Conservation (phyloP, 2,329 filamentous ascomycete genomes). For the Fusarium pininemorale region DNA sequence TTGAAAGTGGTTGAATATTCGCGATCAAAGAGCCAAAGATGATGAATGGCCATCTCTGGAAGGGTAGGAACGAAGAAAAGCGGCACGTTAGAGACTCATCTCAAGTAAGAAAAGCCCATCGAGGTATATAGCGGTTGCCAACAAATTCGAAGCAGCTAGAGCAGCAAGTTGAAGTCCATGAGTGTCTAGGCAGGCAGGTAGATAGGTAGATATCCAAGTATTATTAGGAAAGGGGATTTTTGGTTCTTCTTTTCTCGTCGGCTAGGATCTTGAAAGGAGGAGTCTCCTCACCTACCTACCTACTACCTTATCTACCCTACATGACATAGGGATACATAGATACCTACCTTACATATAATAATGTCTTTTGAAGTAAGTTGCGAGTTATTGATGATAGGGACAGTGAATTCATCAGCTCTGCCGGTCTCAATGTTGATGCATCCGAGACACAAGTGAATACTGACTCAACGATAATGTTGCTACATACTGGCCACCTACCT, state of each 20-base stretch:
- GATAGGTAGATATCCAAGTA: background rate
- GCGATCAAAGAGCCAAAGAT: background rate
- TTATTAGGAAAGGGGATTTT: background rate
- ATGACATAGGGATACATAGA: background rate
- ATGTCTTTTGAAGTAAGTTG: background rate
- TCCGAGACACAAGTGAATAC: background rate
- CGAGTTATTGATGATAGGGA: slow-evolving; percentile 1
- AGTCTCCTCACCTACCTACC: background rate
- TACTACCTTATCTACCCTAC: background rate
- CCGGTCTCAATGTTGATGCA: background rate
- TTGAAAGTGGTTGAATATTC: background rate
- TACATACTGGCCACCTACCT: background rate
- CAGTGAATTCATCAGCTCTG: background rate
- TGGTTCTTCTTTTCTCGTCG: background rate
- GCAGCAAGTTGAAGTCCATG: background rate
- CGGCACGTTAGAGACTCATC: background rate
- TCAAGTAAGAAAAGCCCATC: background rate
- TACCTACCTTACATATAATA: background rate
- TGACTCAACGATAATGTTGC: background rate
- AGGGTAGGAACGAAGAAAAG: background rate
- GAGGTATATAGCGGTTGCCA: background rate
- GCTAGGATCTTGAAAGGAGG: background rate
- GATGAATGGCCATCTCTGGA: background rate
- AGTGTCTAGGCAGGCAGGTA: background rate
- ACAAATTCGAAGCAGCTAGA: background rate